These are phyloP conservation scores for Zanthoxylum bungeanum DNA, from an alignment of 345 rosid genomes.

Conservation along the genomic window DNA sequence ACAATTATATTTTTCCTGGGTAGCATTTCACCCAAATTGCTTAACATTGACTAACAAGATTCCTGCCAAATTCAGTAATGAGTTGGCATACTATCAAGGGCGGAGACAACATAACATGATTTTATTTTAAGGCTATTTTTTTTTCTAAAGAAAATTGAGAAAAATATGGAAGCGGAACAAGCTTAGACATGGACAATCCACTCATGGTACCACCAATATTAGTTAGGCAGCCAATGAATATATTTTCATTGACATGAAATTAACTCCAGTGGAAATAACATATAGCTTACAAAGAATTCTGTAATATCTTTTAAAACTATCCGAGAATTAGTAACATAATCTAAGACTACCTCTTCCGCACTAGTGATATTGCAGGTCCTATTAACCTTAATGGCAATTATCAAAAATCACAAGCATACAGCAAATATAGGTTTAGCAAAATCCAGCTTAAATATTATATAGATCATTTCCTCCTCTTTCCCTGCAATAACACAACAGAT, in stretches of 20 bases:
- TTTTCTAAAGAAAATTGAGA: too few species aligned
- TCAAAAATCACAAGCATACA: constrained; percentile 1
- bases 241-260: neutral
- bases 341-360: neutral
- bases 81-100: too few species aligned
- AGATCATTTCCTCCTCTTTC: constrained; percentile 62
- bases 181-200: too few species aligned
- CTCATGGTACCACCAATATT: too few species aligned
- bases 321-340: neutral
- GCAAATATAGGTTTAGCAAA: constrained; percentile 3
- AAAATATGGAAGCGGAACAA: too few species aligned
- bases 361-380: neutral
- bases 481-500: constrained; percentile 36
- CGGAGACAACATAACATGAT: too few species aligned
- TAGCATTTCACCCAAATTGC: too few species aligned
- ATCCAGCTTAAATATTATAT: constrained; percentile 17
- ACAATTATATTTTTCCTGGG: too few species aligned
- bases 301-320: constrained; percentile 4
- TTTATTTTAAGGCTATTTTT: too few species aligned
- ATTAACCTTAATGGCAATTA: neutral
- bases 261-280: neutral
- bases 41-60: neutral
- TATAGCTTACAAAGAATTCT: neutral
- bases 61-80: neutral
- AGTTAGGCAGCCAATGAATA: neutral